Percentiles rank a stretch among this genome's conserved stretches.
phyloP scores from a whole-genome alignment of 2,329 filamentous ascomycete genomes.

The Beauveria rudraprayagi region DNA sequence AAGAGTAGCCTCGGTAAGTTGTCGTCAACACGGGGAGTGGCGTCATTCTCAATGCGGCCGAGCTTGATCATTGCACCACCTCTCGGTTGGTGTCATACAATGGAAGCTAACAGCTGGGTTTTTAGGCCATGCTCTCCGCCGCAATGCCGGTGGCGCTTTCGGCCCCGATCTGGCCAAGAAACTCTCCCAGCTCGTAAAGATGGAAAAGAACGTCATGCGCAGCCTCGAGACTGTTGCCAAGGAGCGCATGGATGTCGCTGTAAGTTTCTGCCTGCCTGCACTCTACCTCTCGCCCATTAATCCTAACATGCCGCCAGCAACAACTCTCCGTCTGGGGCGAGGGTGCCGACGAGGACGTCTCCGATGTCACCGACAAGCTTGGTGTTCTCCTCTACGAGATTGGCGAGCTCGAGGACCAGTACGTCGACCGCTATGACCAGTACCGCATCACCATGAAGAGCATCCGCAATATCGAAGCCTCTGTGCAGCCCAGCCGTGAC shows the following conservation, averaged over 20 bases:
- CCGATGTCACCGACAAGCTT: constrained; percentile 97
- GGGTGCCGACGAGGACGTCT: constrained; percentile 91
- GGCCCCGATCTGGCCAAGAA: constrained; percentile 91
- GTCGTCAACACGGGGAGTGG: neutral
- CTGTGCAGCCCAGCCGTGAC: constrained; percentile 94
- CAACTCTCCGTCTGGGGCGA: constrained; percentile 99
- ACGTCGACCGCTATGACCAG: constrained; percentile 97
- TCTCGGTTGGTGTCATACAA: neutral
- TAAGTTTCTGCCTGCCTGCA: constrained; percentile 42
- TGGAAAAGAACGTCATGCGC: constrained; percentile 99
- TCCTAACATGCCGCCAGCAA: constrained; percentile 52
- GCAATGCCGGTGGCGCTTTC: constrained; percentile 68
- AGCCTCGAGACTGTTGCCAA: constrained; percentile 91
- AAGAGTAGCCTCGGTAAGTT: constrained; percentile 77
- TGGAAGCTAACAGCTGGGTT: neutral
- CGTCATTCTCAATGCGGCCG: neutral
- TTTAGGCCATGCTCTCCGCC: constrained; percentile 59
- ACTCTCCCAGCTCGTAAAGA: constrained; percentile 95
- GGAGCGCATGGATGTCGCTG: constrained; percentile 96
- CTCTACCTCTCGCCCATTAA: neutral
- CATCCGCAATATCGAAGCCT: constrained; percentile 97
- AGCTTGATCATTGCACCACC: neutral
- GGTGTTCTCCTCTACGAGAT: constrained; percentile 98
- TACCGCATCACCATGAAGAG: constrained; percentile 99
- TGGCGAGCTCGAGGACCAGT: constrained; percentile 95